Conservation (phyloP, 805 yeast genomes). For the Candida arabinofermentans region DNA sequence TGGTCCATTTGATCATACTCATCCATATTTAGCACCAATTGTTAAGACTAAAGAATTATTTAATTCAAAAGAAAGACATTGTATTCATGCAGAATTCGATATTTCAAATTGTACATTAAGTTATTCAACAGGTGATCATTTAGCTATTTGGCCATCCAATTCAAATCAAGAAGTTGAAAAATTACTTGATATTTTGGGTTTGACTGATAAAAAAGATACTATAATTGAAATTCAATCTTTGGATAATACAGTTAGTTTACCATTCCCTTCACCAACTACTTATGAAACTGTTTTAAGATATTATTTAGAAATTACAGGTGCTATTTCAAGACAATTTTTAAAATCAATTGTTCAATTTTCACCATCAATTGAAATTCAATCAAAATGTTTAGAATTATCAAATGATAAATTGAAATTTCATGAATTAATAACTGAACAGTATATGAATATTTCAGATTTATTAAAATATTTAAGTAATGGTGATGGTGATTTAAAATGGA, state of each 20-base stretch:
- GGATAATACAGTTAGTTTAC: slow-evolving; percentile 58
- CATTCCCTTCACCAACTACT: slow-evolving; percentile 79
- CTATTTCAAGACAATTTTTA: slow-evolving; percentile 86
- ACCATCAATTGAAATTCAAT: slow-evolving; percentile 58
- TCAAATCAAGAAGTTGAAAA: slow-evolving; percentile 67
- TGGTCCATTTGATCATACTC: slow-evolving; percentile 77
- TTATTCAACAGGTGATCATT: slow-evolving; percentile 93
- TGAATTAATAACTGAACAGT: slow-evolving; percentile 52
- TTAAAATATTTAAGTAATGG: slow-evolving; percentile 60
- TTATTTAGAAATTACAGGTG: slow-evolving; percentile 87
- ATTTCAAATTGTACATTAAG: slow-evolving; percentile 67
- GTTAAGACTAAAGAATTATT: slow-evolving; percentile 64
- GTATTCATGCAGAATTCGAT: slow-evolving; percentile 90
- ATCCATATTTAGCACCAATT: slow-evolving; percentile 80
- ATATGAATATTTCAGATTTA: slow-evolving; percentile 73
- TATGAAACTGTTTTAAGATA: slow-evolving; percentile 81
- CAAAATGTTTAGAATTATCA: slow-evolving; percentile 49
- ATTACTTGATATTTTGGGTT: slow-evolving; percentile 61
- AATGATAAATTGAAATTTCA: slow-evolving; percentile 70
- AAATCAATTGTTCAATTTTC: slow-evolving; percentile 75
- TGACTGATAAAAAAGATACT: slow-evolving; percentile 45
- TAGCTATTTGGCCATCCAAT: slow-evolving; percentile 94
- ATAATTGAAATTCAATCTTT: slow-evolving; percentile 64
- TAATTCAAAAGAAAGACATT: slow-evolving; percentile 58
- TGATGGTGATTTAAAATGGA: slow-evolving; percentile 71